A percentile compares a stretch with the other conserved stretches of the same genome.
phyloP scores from a whole-genome alignment of 768 basidiomycete species.

The Obba rivulosa region DNA sequence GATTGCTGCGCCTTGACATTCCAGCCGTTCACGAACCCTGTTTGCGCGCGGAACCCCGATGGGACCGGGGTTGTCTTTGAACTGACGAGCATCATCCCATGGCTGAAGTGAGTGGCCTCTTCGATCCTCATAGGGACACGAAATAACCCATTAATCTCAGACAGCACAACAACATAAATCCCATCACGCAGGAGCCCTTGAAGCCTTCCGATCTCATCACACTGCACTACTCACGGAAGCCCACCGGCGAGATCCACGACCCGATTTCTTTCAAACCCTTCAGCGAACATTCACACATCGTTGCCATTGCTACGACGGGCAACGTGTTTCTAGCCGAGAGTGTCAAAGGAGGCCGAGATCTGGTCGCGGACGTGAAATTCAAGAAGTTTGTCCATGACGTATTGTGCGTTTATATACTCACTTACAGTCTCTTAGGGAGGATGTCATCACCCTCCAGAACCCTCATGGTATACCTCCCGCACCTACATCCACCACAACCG shows the following conservation, averaged over 20 bases:
- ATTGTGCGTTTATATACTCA: slow-evolving; percentile 1
- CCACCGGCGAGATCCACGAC: slow-evolving; percentile 86
- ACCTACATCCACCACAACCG: slow-evolving; percentile 32
- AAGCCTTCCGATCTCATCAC: slow-evolving; percentile 68
- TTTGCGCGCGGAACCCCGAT: slow-evolving; percentile 78
- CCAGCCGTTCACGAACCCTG: slow-evolving; percentile 85
- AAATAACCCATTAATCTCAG: slow-evolving; percentile 29
- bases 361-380: slow-evolving; percentile 81
- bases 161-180: slow-evolving; percentile 77
- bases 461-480: slow-evolving; percentile 70
- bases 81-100: slow-evolving; percentile 88
- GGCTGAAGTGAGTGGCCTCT: slow-evolving; percentile 67
- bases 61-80: slow-evolving; percentile 83
- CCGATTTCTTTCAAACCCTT: slow-evolving; percentile 98
- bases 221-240: slow-evolving; percentile 79
- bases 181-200: slow-evolving; percentile 70
- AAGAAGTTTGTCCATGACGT: slow-evolving; percentile 54
- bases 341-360: slow-evolving; percentile 76
- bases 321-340: slow-evolving; percentile 94
- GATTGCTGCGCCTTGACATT: slow-evolving; percentile 92
- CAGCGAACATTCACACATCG: slow-evolving; percentile 93
- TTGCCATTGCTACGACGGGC: slow-evolving; percentile 83
- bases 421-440: slow-evolving; percentile 44
- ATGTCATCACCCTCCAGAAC: slow-evolving; percentile 93
- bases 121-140: too few relatives aligned